A percentile compares a stretch with the other conserved stretches of the same genome.
phyloP scores from a whole-genome alignment of 2,329 filamentous ascomycete genomes.

The Paraconiothyrium brasiliense region DNA sequence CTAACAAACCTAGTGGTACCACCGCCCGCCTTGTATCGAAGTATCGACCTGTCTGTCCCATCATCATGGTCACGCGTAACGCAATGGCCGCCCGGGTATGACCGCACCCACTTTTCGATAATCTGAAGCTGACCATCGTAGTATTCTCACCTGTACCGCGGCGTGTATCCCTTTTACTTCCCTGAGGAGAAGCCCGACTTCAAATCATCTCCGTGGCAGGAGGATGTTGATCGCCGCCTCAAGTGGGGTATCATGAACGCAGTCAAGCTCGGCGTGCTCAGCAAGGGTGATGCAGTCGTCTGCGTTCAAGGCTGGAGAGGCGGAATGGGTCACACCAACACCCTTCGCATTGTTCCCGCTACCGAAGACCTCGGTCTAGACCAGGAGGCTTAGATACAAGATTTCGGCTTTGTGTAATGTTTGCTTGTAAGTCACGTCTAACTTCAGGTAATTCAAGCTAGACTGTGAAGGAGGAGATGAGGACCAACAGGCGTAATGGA shows the following conservation, averaged over 20 bases:
- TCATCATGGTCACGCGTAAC: slow-evolving; percentile 98
- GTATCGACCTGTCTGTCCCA: slow-evolving; percentile 97
- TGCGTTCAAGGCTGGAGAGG: slow-evolving; percentile 93
- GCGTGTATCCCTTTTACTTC: slow-evolving; percentile 98
- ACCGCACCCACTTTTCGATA: slow-evolving; percentile 1
- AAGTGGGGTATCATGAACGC: slow-evolving; percentile 95
- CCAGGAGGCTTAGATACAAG: slow-evolving; percentile 52
- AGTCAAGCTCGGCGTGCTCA: slow-evolving; percentile 80
- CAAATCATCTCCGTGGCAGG: slow-evolving; percentile 91
- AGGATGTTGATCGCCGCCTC: slow-evolving; percentile 96
- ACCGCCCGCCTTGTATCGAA: slow-evolving; percentile 96
- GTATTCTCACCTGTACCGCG: slow-evolving; percentile 95
- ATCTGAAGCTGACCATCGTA: slow-evolving; percentile 37
- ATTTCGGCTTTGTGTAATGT: slow-evolving; percentile 25
- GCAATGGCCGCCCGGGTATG: slow-evolving; percentile 75
- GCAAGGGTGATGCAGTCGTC: slow-evolving; percentile 76
- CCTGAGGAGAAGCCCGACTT: slow-evolving; percentile 95
- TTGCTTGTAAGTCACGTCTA: slow-evolving; percentile 18
- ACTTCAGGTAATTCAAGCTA: slow-evolving; percentile 7
- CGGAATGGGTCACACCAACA: slow-evolving; percentile 92
- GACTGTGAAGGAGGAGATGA: slow-evolving; percentile 4
- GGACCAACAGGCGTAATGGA: slow-evolving; percentile 12
- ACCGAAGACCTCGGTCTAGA: slow-evolving; percentile 61
- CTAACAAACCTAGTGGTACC: slow-evolving; percentile 70
- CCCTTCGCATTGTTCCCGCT: slow-evolving; percentile 64